Percentiles rank a stretch among this genome's conserved stretches.
Evolutionary conservation across 1,284 basidiomycete species (phyloP).

Genomic region (Tausonia pullulans): DNA sequence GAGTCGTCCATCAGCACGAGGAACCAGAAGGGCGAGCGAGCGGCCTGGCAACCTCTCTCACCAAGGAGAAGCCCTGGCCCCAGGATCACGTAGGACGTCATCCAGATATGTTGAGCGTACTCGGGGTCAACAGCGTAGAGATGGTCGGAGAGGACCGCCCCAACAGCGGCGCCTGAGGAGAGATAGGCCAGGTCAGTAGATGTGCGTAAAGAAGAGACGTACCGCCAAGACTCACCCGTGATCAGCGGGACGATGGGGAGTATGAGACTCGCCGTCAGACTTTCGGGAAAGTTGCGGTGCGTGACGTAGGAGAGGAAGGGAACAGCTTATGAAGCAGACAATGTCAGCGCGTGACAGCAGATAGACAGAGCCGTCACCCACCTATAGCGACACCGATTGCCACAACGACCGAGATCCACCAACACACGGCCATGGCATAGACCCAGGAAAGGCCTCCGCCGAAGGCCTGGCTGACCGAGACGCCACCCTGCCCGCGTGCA

Average conservation of each 20-base stretch:
- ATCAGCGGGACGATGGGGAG: conserved; percentile 16
- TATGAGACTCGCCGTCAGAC: conserved; percentile 7
- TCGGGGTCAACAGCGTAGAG: neutral
- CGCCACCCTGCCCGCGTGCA: conserved; percentile 4
- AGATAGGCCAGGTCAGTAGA: neutral
- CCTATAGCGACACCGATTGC: neutral
- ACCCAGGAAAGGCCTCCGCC: conserved; percentile 1
- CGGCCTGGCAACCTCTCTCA: no score
- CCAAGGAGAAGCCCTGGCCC: no score
- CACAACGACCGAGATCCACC: conserved; percentile 7
- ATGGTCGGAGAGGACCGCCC: conserved; percentile 12
- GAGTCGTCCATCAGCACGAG: neutral
- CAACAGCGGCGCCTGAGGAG: conserved; percentile 10
- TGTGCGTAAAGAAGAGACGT: no score
- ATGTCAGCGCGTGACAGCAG: no score
- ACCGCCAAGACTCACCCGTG: conserved; percentile 4
- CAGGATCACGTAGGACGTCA: neutral
- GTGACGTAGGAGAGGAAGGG: conserved; percentile 2
- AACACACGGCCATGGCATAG: conserved; percentile 2
- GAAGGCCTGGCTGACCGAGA: neutral
- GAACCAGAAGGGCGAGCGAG: neutral
- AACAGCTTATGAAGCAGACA: neutral
- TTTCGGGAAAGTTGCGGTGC: conserved; percentile 15
- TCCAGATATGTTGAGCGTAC: conserved; percentile 5
- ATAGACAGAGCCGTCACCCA: no score